Base-by-base conservation (phyloP, 306 rosid genomes). In the Rosa chinensis region DNA sequence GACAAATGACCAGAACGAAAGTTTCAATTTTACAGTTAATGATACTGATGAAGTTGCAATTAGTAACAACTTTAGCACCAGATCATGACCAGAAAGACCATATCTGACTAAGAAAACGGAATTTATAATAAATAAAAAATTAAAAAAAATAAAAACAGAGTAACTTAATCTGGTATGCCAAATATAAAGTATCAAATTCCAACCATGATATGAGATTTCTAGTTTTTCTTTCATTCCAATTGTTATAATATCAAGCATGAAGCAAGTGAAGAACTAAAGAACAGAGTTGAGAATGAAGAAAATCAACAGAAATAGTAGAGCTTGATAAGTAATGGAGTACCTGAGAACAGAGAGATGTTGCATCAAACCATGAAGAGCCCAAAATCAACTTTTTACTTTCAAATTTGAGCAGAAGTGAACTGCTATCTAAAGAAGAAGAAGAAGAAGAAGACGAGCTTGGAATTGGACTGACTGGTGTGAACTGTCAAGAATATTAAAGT, bases 161-260 rank as follows among this genome's bases (percentile, higher is more conserved):
- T 28, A 66, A 43, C 73, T 73, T 61, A 64, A 63, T 20, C 73
- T 62, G n/a, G 74, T 35, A 80, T 66, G 66, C 42, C 28, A 44
- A 25, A 80, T 74, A 52, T 53, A 53, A 44, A 40, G 8, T 8
- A 62, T 74, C 75, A 42, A 50, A 64, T 42, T 40, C n/a, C 74
- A 80, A 80, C 78, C 58, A 72, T 73, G 69, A 74, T 73, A 13
- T 66, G 32, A 66, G 69, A 39, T 59, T 61, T 7, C 25, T 62
- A 28, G 9, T 32, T 61, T 81, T 8, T 2, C 1, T 32, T 53
- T 20, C 43, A 6, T 68, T 52, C 32, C 1, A 16, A 49, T 20
- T 32, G 17, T 4, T 9, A 14, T n/a, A 37, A 6, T 75, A 10
- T 43, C 5, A 59, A 14, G 12, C 47, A 35, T 25, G 3, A 42